A percentile compares a stretch with the other conserved stretches of the same genome.
Evolutionary conservation across 371 early-diverging fungal species (phyloP).

Genomic region (Saksenaea vasiformis): DNA sequence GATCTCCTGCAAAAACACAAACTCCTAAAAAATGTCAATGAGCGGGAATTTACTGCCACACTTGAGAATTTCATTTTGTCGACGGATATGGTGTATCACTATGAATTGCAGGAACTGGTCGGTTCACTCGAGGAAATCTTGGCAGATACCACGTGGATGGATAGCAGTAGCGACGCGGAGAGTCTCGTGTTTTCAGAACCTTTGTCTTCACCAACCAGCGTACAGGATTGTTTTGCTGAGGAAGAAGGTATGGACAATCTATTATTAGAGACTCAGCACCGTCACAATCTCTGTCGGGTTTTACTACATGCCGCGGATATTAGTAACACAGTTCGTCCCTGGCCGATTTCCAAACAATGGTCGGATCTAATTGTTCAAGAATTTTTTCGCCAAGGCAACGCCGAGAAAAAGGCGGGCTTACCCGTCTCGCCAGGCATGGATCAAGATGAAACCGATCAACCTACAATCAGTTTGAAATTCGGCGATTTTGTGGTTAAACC

Average conservation of each 20-base stretch:
- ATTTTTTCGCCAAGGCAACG: constrained; percentile 85
- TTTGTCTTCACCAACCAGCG: not conserved
- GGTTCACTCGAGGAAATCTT: constrained; percentile 8
- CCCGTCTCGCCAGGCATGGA: constrained; percentile 91
- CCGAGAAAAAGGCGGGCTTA: constrained; percentile 69
- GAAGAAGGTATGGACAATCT: not conserved
- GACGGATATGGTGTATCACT: constrained; percentile 23
- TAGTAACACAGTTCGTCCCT: constrained; percentile 85
- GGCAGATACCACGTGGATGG: not conserved
- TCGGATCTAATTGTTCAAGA: constrained; percentile 84
- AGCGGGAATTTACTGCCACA: not conserved
- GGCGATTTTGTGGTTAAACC: constrained; percentile 79
- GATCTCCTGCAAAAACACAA: constrained; percentile 63
- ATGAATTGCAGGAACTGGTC: constrained; percentile 18
- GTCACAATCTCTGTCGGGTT: constrained; percentile 63
- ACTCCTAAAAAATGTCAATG: constrained; percentile 41
- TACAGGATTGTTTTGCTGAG: not conserved
- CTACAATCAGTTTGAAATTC: constrained; percentile 78
- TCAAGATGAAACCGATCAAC: constrained; percentile 69
- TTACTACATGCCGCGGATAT: constrained; percentile 89
- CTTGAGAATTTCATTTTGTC: constrained; percentile 22
- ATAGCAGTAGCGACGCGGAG: not conserved
- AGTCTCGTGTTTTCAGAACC: constrained; percentile 1
- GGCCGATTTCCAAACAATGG: constrained; percentile 86
- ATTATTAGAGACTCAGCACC: constrained; percentile 41